A percentile compares a stretch with the other conserved stretches of the same genome.
Conservation (phyloP, 805 yeast species). For the Torulaspora indica region DNA sequence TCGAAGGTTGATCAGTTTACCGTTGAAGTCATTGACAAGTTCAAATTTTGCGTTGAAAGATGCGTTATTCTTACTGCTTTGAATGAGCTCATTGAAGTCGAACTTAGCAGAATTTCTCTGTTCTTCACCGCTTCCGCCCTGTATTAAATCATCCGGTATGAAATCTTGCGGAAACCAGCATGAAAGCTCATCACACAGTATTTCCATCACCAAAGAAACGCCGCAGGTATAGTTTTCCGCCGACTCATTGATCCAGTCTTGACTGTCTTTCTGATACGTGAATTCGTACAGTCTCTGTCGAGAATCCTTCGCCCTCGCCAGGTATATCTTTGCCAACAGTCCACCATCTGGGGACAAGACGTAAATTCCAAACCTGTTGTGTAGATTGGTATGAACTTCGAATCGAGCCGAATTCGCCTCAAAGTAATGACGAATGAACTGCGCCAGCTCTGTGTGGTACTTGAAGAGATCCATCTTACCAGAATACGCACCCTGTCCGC, state of each 20-base stretch:
- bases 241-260: constrained; percentile 31
- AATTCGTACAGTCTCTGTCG: constrained; percentile 31
- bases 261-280: constrained; percentile 18
- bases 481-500: constrained; percentile 2
- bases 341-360: constrained; percentile 10
- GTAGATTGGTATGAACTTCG: constrained; percentile 25
- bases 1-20: constrained; percentile 21
- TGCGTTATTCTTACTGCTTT: constrained; percentile 33
- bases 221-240: constrained; percentile 29
- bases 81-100: constrained; percentile 7
- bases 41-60: constrained; percentile 15
- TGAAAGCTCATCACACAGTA: constrained; percentile 10
- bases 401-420: constrained; percentile 15
- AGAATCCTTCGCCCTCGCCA: constrained; percentile 25
- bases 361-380: constrained; percentile 32
- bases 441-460: constrained; percentile 32
- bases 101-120: neutral
- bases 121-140: constrained; percentile 3
- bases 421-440: constrained; percentile 22
- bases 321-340: constrained; percentile 24
- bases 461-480: constrained; percentile 34
- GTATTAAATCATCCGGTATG: constrained; percentile 23
- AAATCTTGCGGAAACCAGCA: constrained; percentile 28
- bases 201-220: constrained; percentile 27
- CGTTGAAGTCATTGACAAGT: constrained; percentile 31